These are phyloP conservation scores for Fusarium sp. DNA, from an alignment of 2,329 filamentous ascomycete species.

Conservation along the genomic window DNA sequence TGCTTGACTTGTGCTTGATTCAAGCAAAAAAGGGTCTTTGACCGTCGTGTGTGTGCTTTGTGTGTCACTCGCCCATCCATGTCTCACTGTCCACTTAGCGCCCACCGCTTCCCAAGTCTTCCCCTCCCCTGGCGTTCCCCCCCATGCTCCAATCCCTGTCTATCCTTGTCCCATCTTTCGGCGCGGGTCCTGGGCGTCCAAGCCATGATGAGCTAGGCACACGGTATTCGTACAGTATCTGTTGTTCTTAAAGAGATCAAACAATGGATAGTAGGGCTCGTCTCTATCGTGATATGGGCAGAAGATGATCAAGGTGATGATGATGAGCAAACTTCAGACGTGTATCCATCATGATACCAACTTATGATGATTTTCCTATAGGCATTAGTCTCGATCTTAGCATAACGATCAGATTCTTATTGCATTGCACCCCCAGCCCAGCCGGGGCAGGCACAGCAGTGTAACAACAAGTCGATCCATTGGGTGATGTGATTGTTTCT, in stretches of 20 bases:
- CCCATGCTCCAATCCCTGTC: constrained; percentile 42
- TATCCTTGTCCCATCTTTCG: constrained; percentile 17
- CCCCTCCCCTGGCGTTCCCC: constrained; percentile 26
- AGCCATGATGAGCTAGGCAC: constrained; percentile 44
- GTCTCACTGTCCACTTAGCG: constrained; percentile 48
- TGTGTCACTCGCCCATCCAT: constrained; percentile 46
- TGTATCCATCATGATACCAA: background rate
- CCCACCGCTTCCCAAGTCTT: constrained; percentile 30
- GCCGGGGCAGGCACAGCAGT: constrained; percentile 24
- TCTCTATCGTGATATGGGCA: background rate
- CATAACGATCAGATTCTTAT: constrained; percentile 2
- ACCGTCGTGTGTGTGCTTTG: constrained; percentile 34
- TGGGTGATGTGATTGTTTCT: constrained; percentile 33
- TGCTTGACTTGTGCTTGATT: constrained; percentile 1
- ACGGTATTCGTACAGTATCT: constrained; percentile 33
- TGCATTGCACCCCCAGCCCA: constrained; percentile 1
- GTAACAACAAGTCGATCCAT: constrained; percentile 36
- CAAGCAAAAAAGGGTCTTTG: constrained; percentile 34
- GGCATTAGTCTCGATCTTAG: constrained; percentile 10
- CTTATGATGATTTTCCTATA: background rate
- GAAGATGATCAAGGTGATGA: too few species aligned
- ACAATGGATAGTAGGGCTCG: too few species aligned
- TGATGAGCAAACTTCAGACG: background rate
- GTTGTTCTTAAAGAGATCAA: background rate
- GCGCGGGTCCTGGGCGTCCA: constrained; percentile 32